A percentile compares a stretch with the other conserved stretches of the same genome.
phyloP scores from a whole-genome alignment of 1,284 basidiomycete species.

The Fomitopsis palustris region DNA sequence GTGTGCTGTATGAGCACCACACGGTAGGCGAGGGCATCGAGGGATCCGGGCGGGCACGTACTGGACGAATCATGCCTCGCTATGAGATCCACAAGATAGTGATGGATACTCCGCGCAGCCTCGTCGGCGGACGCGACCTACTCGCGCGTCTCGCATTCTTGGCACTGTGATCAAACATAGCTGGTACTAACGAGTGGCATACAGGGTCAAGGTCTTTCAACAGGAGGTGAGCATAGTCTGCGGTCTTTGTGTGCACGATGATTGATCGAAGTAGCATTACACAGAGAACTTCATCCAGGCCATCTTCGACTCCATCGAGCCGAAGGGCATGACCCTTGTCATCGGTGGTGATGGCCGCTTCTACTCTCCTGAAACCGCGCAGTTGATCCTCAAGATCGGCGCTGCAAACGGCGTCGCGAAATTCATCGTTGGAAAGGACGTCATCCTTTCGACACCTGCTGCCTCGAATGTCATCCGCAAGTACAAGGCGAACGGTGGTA shows the following conservation, averaged over 20 bases:
- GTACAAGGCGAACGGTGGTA: slow-evolving; percentile 95
- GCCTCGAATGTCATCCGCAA: slow-evolving; percentile 95
- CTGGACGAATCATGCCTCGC: neutral
- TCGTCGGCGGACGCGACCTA: neutral
- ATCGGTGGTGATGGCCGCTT: slow-evolving; percentile 97
- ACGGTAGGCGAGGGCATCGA: no score
- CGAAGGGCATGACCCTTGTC: slow-evolving; percentile 84
- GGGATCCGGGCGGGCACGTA: no score
- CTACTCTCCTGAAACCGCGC: slow-evolving; percentile 87
- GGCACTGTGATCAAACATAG: neutral
- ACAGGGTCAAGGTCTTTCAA: slow-evolving; percentile 90
- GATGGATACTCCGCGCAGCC: neutral
- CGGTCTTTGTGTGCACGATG: slow-evolving; percentile 8
- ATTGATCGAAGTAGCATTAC: slow-evolving; percentile 67
- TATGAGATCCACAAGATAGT: neutral
- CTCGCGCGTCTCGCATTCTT: neutral
- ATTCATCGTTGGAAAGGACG: slow-evolving; percentile 87
- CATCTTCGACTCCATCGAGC: slow-evolving; percentile 88
- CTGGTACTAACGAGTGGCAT: slow-evolving; percentile 10
- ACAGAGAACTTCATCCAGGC: slow-evolving; percentile 98
- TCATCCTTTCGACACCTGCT: slow-evolving; percentile 95
- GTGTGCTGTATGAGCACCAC: neutral
- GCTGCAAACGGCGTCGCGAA: slow-evolving; percentile 89
- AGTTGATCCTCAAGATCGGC: slow-evolving; percentile 88
- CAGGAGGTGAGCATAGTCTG: slow-evolving; percentile 58